Conservation (phyloP, 371 early-diverging fungal genomes). For the Lichtheimia hyalospora region DNA sequence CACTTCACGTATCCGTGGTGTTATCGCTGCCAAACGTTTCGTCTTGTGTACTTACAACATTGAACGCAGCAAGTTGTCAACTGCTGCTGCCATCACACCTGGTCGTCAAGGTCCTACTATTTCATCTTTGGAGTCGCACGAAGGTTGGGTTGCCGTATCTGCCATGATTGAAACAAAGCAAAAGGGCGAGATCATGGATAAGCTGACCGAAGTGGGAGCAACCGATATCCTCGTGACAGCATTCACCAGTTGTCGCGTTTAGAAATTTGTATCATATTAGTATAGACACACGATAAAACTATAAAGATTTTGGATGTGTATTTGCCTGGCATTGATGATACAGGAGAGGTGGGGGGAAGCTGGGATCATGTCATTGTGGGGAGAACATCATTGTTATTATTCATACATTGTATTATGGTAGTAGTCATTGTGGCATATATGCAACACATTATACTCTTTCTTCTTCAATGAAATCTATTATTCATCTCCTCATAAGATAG, state of each 20-base stretch:
- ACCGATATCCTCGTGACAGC: constrained; percentile 87
- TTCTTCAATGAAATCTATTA: too few species aligned
- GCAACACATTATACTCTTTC: too few species aligned
- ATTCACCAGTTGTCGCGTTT: constrained; percentile 80
- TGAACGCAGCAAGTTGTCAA: constrained; percentile 54
- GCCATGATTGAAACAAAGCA: constrained; percentile 83
- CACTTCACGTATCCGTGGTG: constrained; percentile 84
- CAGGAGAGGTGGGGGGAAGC: too few species aligned
- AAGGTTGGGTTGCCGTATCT: constrained; percentile 87
- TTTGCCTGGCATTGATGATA: too few species aligned
- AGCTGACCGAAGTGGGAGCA: constrained; percentile 87
- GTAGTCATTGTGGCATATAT: too few species aligned
- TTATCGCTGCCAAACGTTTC: constrained; percentile 84
- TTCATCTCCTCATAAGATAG: too few species aligned
- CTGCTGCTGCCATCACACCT: constrained; percentile 81
- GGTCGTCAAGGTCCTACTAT: constrained; percentile 93
- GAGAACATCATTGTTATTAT: too few species aligned
- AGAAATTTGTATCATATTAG: constrained; percentile 18
- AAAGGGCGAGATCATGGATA: constrained; percentile 88
- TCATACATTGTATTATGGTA: too few species aligned
- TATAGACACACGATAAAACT: neutral
- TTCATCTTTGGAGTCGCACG: constrained; percentile 78
- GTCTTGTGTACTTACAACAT: constrained; percentile 93
- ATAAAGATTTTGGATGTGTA: too few species aligned
- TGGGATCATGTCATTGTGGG: too few species aligned